Base-by-base conservation (phyloP, 2,329 filamentous ascomycete genomes). In the Macroventuria anomochaeta region DNA sequence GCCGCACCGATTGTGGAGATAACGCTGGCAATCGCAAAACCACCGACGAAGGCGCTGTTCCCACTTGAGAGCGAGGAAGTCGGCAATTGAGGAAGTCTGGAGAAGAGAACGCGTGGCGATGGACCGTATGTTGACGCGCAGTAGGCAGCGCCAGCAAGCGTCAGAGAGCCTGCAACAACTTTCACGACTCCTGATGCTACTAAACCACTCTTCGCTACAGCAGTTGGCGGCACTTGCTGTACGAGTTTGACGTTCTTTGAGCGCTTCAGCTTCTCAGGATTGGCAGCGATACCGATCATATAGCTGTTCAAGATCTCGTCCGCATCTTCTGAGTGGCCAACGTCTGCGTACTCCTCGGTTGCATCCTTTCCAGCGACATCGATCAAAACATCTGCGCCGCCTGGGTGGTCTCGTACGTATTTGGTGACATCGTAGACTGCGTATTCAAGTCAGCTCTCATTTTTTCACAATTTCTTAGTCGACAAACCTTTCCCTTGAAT, bases 381-480 rank as follows among this genome's bases (percentile, higher is more conserved):
- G 25, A 72, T 39, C 1, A 80, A 64, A 12, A 76, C 65, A 5
- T 78, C 76, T 31, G 62, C 64, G 13, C 77, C 77, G 13, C 67
- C 66, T 8, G 85, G 85, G 56, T 88, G 85, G 51, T 87, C 84
- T 20, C 81, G 72, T 1, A 83, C 55, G 57, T 86, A 88, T 36
- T 79, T 77, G 1, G 84, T 81, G 10, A 86, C 73, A 66, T 87
- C 76, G 62, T 85, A 87, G 2, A 88, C 85, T 73, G 43, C 23
- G 13, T n/a, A 13, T n/a, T 31, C 8, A 20, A 3, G 50, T 59
- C 29, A 59, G 43, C n/a, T 3, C 10, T 20, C 11, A 3, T 15
- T 1, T 20, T 3, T 7, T 2, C 4, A 15, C 2, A n/a, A 3
- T 2, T 6, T 34, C 6, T 13, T 5, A 18, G 6, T 6, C 2